Evolutionary conservation across 2,329 filamentous ascomycete species (phyloP).

Genomic region (Fusarium stilboides): DNA sequence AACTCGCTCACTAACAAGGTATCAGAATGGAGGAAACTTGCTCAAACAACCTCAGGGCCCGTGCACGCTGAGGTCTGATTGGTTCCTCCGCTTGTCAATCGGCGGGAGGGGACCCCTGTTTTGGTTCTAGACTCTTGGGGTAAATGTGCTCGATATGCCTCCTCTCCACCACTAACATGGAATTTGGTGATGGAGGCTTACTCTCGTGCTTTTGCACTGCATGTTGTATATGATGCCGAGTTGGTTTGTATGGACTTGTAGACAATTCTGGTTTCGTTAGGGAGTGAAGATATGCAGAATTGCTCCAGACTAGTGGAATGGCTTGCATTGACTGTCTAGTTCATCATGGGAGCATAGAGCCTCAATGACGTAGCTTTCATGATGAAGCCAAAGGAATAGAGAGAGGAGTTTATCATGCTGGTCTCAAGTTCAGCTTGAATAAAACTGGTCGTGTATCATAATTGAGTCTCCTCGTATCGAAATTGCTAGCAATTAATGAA

Average conservation of each 20-base stretch:
- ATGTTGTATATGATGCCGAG: too few relatives aligned
- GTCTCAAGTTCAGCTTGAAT: too few relatives aligned
- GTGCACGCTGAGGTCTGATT: slow-evolving; percentile 37
- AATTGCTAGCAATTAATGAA: too few relatives aligned
- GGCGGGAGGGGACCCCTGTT: slow-evolving; percentile 34
- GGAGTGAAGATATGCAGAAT: not conserved
- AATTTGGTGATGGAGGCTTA: slow-evolving; percentile 21
- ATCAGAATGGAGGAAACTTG: slow-evolving; percentile 52
- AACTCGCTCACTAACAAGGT: slow-evolving; percentile 33
- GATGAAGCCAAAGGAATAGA: slow-evolving; percentile 12
- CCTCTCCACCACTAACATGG: slow-evolving; percentile 32
- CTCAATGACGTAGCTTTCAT: slow-evolving; percentile 46
- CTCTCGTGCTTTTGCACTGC: not conserved
- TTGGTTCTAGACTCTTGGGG: slow-evolving; percentile 32
- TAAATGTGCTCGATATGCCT: slow-evolving; percentile 23
- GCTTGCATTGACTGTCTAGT: slow-evolving; percentile 1
- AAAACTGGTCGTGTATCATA: too few relatives aligned
- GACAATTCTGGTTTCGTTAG: accelerated
- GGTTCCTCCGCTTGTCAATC: slow-evolving; percentile 23
- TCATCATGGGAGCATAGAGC: slow-evolving; percentile 35
- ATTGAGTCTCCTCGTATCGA: not conserved
- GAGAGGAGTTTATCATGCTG: not conserved
- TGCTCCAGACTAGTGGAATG: slow-evolving; percentile 4
- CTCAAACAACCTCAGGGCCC: slow-evolving; percentile 57
- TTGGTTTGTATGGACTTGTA: not conserved